These are phyloP conservation scores for Rhizophora mangle DNA, from an alignment of 345 rosid species.

Conservation along the genomic window DNA sequence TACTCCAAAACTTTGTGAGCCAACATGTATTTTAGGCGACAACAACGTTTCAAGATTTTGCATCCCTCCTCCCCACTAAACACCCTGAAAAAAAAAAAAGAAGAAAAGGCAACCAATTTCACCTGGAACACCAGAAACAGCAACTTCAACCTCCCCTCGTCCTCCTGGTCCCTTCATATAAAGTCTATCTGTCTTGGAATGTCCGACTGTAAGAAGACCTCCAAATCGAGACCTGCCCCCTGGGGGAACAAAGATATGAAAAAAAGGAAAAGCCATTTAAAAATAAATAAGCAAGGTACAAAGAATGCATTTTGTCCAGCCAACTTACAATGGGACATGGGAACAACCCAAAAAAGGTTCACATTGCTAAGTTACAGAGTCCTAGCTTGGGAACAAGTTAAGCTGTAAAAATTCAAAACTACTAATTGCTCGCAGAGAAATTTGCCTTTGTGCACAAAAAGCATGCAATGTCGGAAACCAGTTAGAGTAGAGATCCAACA, in stretches of 20 bases:
- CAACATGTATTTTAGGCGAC: too few species aligned
- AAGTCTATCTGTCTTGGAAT: conserved; percentile 76
- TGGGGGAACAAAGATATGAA: conserved; percentile 19
- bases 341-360: background rate
- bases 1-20: too few species aligned
- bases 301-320: too few species aligned
- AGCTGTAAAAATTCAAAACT: too few species aligned
- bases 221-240: conserved; percentile 85
- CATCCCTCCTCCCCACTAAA: background rate
- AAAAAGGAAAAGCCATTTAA: background rate
- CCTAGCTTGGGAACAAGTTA: background rate
- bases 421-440: too few species aligned
- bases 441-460: too few species aligned
- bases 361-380: background rate
- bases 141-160: conserved; percentile 97
- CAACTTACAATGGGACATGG: background rate
- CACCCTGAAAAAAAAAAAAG: background rate
- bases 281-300: conserved; percentile 1
- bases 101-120: conserved; percentile 13
- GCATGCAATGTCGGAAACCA: background rate
- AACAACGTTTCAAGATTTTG: too few species aligned
- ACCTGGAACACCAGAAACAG: conserved; percentile 94
- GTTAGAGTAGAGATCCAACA: background rate
- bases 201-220: conserved; percentile 72
- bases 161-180: conserved; percentile 99